Conservation (phyloP, 2,329 filamentous ascomycete species). For the Ceratocystis diversiconidia region DNA sequence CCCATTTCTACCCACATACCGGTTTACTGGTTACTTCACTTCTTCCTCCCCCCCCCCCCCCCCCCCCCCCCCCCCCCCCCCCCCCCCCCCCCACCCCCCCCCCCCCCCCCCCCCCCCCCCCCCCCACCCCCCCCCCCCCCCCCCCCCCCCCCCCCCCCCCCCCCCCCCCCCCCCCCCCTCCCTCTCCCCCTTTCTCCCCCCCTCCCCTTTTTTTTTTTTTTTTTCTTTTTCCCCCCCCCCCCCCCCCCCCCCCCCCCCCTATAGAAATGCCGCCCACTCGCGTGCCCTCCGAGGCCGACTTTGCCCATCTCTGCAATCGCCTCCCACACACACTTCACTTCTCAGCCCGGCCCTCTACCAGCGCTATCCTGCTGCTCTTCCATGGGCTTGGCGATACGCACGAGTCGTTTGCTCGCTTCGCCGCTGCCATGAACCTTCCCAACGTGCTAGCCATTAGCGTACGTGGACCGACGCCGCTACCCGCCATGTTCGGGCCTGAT, state of each 20-base stretch:
- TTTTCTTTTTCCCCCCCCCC: no score
- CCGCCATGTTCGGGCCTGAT: slow-evolving; percentile 46
- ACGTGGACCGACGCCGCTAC: slow-evolving; percentile 54
- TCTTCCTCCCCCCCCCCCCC: slow-evolving; percentile 17
- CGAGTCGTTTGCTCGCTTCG: slow-evolving; percentile 53
- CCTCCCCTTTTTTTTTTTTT: no score
- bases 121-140: no score
- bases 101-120: no score
- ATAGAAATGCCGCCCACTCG: slow-evolving; percentile 23
- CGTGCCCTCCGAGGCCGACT: slow-evolving; percentile 38
- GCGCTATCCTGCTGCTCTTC: slow-evolving; percentile 65
- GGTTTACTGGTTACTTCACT: no score
- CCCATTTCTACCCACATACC: not conserved
- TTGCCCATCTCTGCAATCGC: slow-evolving; percentile 29
- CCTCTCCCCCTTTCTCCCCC: not conserved
- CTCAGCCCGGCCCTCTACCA: slow-evolving; percentile 45
- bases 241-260: no score
- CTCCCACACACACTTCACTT: slow-evolving; percentile 35
- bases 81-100: no score
- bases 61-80: no score
- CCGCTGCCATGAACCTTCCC: slow-evolving; percentile 53
- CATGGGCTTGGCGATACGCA: slow-evolving; percentile 74
- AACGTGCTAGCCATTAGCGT: slow-evolving; percentile 64
- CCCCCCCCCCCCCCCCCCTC: slow-evolving; percentile 18
- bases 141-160: slow-evolving; percentile 17